Evolutionary conservation across 345 rosid genomes (phyloP).

Genomic region (Hibiscus mutabilis): DNA sequence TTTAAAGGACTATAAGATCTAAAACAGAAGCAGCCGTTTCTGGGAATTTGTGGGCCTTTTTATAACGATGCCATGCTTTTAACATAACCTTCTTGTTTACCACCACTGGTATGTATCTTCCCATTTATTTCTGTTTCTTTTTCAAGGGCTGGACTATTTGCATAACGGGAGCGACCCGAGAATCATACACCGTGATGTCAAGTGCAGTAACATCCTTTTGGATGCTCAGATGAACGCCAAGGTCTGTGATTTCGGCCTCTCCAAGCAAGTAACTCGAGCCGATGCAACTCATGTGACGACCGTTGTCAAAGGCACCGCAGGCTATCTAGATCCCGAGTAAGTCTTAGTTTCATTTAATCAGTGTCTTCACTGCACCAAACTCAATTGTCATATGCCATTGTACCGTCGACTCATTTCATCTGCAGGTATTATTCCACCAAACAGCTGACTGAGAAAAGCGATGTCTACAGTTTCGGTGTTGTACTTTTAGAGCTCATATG

Average conservation of each 20-base stretch:
- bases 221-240: conserved; percentile 85
- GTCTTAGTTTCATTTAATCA: conserved; percentile 4
- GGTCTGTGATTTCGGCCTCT: conserved; percentile 72
- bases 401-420: not conserved
- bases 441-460: conserved; percentile 90
- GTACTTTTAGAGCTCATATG: conserved; percentile 89
- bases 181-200: conserved; percentile 82
- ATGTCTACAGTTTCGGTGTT: conserved; percentile 87
- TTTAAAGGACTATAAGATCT: not conserved
- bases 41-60: not conserved
- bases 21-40: not conserved
- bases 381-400: not conserved
- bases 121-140: not conserved
- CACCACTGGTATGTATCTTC: not conserved
- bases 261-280: conserved; percentile 60
- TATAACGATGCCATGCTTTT: not conserved
- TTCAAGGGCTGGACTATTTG: conserved; percentile 77
- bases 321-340: conserved; percentile 95
- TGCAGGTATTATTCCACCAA: conserved; percentile 69
- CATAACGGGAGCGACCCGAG: conserved; percentile 85
- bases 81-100: not conserved
- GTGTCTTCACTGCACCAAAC: not conserved
- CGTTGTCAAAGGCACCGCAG: conserved; percentile 87
- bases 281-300: conserved; percentile 89
- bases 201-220: conserved; percentile 76